Evolutionary conservation across 2,329 filamentous ascomycete species (phyloP), one percentile per base, ranked within the genome.

Genomic region (Verticillium dahliae): DNA sequence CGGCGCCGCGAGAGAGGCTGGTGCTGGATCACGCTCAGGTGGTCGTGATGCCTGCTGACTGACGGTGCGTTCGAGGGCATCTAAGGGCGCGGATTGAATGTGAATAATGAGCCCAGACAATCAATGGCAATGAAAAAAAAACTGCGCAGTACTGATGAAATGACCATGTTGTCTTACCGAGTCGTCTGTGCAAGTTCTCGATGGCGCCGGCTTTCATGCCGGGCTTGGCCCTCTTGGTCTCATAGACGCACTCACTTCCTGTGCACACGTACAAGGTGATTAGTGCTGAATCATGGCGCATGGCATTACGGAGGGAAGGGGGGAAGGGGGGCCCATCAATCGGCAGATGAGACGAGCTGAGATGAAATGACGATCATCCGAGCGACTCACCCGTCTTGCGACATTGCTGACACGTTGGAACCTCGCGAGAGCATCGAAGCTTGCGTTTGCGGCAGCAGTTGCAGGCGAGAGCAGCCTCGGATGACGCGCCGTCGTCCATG

Each of bases 181-280:
- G 65, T 62, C 74, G 67, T 59, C 69, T 65, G 59, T 74, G 74
- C 31, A 76, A 60, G 39, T 68, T 71, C 41, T 76, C 74, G 33
- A 77, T 69, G 2, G 73, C 75, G 1, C 75, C 75, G 13, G 67
- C 65, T 62, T 75, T 76, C 62, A 77, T 69, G 4, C 75, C 74
- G 5, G 75, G 75, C 61, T 74, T 76, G 3, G 67, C 67, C 41
- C 69, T 68, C 62, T 71, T 73, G 1, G 66, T 60, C 33, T 72
- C 69, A 60, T 75, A 76, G 11, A 69, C 56, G 60, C 74, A 75
- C 39, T 64, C 64, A 57, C 61, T 61, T 18, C 62, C 65, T 68
- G 18, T 37, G 1, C 39, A 18, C 45, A 52, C 45, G 22, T 31
- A 31, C 27, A 9, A 7, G 11, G 7, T 10, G 45, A 18, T 52